Base-by-base conservation (phyloP, 768 basidiomycete species). In the Jaapia argillacea region DNA sequence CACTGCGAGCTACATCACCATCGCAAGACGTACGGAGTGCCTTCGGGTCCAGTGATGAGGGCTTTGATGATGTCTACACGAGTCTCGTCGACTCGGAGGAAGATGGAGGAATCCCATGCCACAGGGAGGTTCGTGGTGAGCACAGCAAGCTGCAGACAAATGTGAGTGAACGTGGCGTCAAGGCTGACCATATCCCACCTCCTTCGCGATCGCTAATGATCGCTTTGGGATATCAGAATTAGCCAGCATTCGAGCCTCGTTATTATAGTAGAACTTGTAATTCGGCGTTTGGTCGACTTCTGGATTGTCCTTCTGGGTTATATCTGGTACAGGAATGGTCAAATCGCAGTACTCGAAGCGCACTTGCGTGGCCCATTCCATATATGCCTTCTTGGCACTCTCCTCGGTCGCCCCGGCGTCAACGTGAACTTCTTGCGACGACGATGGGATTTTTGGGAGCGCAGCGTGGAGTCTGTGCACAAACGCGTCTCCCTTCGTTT, bases 331-430 rank as follows among this genome's bases (percentile, higher is more conserved):
- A 6, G 72, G 63, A 22, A 85, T 57, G 1, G 79, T 73, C 49
- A 96, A 70, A 61, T 96, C 90, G 57, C 89, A 92, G 56, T 96
- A 94, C 59, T 93, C 87, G 63, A 96, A 97, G 41, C 91, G 72
- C 21, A 75, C 74, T 49, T 72, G 69, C 6, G 70, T 85, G 4
- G 87, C 89, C 92, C 93, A 97, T 31, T 84, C 75, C 43, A 85
- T 55, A 58, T 97, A 96, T 5, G 72, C 70, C 56, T 79, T 80
- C 51, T 69, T 68, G 1, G 78, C 68, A 23, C 72, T 74, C 56
- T 84, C 86, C 35, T 87, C 81, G 2, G 81, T 79, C 5, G 68
- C 58, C 26, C 76, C 78, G 2, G 70, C 65, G 14, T 55, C 48
- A 46, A 79, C 70, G 41, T 77, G 63, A 26, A 65, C 54, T 41